Evolutionary conservation across 2,329 filamentous ascomycete genomes (phyloP), one percentile per base, ranked within the genome.

Genomic region (Fusarium succisae): DNA sequence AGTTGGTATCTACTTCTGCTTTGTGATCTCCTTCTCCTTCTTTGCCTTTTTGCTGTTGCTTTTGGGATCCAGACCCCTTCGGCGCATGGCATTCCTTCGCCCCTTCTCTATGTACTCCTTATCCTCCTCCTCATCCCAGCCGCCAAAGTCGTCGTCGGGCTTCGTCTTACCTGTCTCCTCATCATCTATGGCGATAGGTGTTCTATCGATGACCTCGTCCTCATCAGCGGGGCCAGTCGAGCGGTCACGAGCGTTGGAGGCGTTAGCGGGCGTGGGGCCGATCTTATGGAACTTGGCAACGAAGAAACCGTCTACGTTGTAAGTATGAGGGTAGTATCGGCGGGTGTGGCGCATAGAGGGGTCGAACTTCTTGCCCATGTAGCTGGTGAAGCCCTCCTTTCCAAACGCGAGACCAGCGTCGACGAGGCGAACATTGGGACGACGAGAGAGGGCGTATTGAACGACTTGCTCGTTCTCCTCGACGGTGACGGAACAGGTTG

Each of bases 281-380:
- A 90, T 90, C 88, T 99, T 99, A 84, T 97, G 95, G 85, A 99
- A 93, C 84, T 99, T 99, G 79, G 95, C 94, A 70, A 99, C 96
- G 82, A 95, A 99, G 91, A 99, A 99, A 74, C 96, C 96, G 82
- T 98, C 96, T 39, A 99, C 95, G 84, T 98, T 98, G 86, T 96
- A 94, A 26, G 93, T 90, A 82, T 98, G 94, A 2, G 95, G 94
- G 84, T 97, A 98, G 86, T 94, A 98, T 64, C 95, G 88, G 74
- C 94, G 88, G 22, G 95, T 95, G 81, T 95, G 87, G 80, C 92
- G 93, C 86, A 99, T 90, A 76, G 90, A 93, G 11, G 93, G 89
- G 81, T 97, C 93, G 84, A 99, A 99, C 68, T 90, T 91, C 88
- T 98, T 98, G 84, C 95, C 93, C 87, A 93, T 93, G 84, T 92